These are phyloP conservation scores for Lasiosphaeria hispida DNA, from an alignment of 495 filamentous ascomycete species.

Conservation along the genomic window DNA sequence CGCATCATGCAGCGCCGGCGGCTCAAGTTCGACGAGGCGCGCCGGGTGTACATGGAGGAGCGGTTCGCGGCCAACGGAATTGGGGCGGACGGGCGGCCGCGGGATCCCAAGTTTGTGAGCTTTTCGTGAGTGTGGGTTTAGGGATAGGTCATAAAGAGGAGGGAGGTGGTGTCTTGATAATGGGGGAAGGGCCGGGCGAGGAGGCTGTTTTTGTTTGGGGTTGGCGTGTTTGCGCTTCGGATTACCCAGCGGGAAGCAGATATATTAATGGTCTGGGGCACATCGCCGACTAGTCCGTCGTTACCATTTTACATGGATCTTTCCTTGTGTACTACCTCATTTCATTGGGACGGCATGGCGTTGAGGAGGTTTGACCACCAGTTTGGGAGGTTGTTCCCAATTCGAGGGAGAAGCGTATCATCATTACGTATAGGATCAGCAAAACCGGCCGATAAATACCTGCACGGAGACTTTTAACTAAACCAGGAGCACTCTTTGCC, in stretches of 20 bases:
- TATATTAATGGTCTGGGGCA: too few relatives aligned
- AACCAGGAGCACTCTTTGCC: too few relatives aligned
- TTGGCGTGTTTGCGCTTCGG: neutral
- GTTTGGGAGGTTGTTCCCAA: neutral
- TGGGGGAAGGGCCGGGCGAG: neutral
- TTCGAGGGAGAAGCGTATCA: neutral
- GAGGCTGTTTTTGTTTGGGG: neutral
- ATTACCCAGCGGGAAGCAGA: too few relatives aligned
- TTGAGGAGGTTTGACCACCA: neutral
- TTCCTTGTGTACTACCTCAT: conserved; percentile 6
- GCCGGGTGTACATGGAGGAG: conserved; percentile 77
- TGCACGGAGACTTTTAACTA: too few relatives aligned
- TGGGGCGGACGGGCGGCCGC: conserved; percentile 79
- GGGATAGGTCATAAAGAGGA: neutral
- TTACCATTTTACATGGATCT: too few relatives aligned
- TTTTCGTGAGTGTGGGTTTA: conserved; percentile 61
- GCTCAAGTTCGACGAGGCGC: conserved; percentile 87
- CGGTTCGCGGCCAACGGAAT: conserved; percentile 84
- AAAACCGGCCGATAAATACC: too few relatives aligned
- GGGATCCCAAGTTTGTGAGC: conserved; percentile 92
- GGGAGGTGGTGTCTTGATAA: neutral
- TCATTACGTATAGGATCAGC: conserved; percentile 1
- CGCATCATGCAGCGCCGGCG: conserved; percentile 79
- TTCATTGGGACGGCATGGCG: conserved; percentile 3
- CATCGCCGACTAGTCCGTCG: too few relatives aligned